phyloP scores from a whole-genome alignment of 345 rosid genomes.

The Aethionema arabicum region DNA sequence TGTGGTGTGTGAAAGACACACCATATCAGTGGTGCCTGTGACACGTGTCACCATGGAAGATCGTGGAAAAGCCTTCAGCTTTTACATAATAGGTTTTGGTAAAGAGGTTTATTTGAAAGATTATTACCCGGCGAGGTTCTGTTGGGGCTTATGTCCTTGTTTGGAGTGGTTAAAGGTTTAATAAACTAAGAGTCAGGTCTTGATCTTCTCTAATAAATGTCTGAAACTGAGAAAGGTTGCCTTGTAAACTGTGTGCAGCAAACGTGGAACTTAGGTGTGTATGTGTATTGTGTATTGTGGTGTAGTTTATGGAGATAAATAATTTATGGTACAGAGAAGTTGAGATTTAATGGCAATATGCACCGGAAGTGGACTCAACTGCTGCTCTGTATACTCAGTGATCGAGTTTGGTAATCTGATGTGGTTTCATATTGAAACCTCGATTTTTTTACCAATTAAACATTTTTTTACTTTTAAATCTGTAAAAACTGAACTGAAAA shows the following conservation, averaged over 20 bases:
- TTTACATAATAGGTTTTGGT: constrained; percentile 82
- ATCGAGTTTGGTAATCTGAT: no score
- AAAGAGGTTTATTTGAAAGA: constrained; percentile 87
- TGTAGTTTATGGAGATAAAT: no score
- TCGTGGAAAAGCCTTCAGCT: constrained; percentile 70
- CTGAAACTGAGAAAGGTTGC: not conserved
- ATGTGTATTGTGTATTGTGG: not conserved
- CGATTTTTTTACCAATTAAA: no score
- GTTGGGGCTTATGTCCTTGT: constrained; percentile 97
- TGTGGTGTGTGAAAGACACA: constrained; percentile 87
- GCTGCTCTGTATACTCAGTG: no score
- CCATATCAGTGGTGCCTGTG: constrained; percentile 85
- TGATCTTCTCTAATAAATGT: constrained; percentile 15
- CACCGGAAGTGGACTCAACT: no score
- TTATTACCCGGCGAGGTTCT: constrained; percentile 80
- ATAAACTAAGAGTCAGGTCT: not conserved
- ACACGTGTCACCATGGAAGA: constrained; percentile 84
- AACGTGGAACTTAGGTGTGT: not conserved
- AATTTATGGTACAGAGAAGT: no score
- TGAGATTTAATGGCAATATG: no score
- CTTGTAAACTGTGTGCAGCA: constrained; percentile 8
- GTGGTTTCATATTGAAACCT: no score
- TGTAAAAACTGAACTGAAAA: no score
- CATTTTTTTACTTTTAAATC: no score
- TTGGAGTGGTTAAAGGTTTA: constrained; percentile 82